phyloP scores from a whole-genome alignment of 495 filamentous ascomycete genomes.

The Penicillium parvum region DNA sequence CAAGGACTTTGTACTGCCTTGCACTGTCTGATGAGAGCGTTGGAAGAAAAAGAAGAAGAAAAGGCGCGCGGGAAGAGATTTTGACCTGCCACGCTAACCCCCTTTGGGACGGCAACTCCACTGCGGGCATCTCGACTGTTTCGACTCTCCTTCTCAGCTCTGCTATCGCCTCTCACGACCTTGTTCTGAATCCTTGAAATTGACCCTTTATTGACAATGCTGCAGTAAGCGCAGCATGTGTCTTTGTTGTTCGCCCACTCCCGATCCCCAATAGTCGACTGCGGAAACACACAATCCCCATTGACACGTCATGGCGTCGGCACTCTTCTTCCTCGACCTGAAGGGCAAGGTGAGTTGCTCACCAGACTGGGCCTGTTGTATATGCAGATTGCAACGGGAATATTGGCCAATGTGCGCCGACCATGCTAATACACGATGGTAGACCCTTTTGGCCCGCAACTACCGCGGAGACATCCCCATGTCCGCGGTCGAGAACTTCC shows the following conservation, averaged over 20 bases:
- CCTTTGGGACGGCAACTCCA: constrained; percentile 17
- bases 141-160: constrained; percentile 2
- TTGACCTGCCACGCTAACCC: constrained; percentile 34
- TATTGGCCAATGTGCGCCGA: constrained; percentile 7
- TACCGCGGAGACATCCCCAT: constrained; percentile 99
- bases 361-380: background rate
- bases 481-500: constrained; percentile 98
- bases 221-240: constrained; percentile 15
- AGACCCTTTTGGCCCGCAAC: constrained; percentile 98
- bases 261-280: constrained; percentile 12
- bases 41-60: constrained; percentile 44
- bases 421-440: constrained; percentile 28
- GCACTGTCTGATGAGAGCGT: constrained; percentile 89
- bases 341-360: constrained; percentile 85
- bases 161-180: background rate
- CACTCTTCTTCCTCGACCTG: constrained; percentile 97
- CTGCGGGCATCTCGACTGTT: constrained; percentile 8
- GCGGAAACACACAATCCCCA: constrained; percentile 10
- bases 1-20: constrained; percentile 56
- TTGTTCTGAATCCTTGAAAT: background rate
- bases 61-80: constrained; percentile 26
- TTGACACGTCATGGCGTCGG: constrained; percentile 78
- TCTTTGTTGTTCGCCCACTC: constrained; percentile 10
- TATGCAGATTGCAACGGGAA: background rate
- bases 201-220: constrained; percentile 7